Evolutionary conservation across 805 yeast genomes (phyloP).

Genomic region (Kluyveromyces starmeri): DNA sequence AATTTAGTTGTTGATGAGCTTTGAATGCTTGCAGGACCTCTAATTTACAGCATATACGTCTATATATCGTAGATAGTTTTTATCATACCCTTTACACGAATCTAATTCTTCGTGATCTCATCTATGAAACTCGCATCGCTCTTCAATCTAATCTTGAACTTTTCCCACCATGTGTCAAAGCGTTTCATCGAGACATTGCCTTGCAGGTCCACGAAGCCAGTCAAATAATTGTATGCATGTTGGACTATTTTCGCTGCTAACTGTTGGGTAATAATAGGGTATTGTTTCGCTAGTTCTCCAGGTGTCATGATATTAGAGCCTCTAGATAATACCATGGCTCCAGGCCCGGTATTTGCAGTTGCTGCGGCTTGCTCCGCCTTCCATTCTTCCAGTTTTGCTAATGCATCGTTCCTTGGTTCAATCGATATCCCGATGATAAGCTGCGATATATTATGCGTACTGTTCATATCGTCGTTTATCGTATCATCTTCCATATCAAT

Average conservation of each 20-base stretch:
- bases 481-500: conserved; percentile 48
- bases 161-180: conserved; percentile 94
- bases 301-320: conserved; percentile 20
- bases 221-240: conserved; percentile 83
- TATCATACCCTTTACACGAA: too few species aligned
- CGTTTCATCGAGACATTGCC: conserved; percentile 83
- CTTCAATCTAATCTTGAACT: conserved; percentile 63
- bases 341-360: conserved; percentile 14
- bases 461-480: conserved; percentile 29
- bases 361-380: conserved; percentile 20
- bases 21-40: neutral
- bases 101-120: conserved; percentile 27
- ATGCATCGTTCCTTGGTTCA: conserved; percentile 67
- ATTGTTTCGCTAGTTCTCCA: conserved; percentile 26
- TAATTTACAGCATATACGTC: too few species aligned
- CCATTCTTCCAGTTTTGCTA: conserved; percentile 41
- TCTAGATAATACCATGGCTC: conserved; percentile 25
- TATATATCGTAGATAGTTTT: too few species aligned
- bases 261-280: conserved; percentile 41
- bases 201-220: conserved; percentile 72
- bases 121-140: conserved; percentile 81
- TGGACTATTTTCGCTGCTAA: conserved; percentile 83
- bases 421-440: conserved; percentile 76
- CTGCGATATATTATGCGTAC: conserved; percentile 31
- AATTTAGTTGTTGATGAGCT: neutral